These are phyloP conservation scores for Metschnikowia peoriensis DNA, from an alignment of 805 yeast species.

Conservation along the genomic window DNA sequence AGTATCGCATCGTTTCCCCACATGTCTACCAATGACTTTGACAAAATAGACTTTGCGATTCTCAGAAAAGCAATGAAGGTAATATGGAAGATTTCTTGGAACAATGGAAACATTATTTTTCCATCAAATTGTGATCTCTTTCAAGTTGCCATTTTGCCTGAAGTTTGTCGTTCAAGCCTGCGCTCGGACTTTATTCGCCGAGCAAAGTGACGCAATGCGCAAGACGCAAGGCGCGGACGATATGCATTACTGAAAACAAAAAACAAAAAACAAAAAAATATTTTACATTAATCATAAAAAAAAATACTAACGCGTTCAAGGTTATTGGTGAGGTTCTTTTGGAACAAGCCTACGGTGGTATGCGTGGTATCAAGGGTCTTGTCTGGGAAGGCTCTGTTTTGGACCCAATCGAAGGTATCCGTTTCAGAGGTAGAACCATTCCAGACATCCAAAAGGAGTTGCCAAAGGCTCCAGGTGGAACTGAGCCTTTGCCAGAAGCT, in stretches of 20 bases:
- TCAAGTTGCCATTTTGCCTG: not conserved
- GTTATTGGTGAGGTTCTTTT: constrained; percentile 43
- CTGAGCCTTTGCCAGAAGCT: constrained; percentile 70
- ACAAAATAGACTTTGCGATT: not conserved
- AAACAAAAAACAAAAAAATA: not conserved
- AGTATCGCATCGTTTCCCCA: not conserved
- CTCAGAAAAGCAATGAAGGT: not conserved
- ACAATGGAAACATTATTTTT: not conserved
- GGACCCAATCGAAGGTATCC: constrained; percentile 74
- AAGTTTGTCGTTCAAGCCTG: not conserved
- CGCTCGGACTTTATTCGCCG: constrained; percentile 12
- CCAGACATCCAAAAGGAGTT: constrained; percentile 65
- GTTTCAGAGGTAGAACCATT: constrained; percentile 75
- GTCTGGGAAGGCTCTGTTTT: constrained; percentile 80
- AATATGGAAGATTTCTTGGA: not conserved
- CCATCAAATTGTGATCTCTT: not conserved
- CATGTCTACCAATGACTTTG: not conserved
- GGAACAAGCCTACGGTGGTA: constrained; percentile 58
- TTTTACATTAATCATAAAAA: not conserved
- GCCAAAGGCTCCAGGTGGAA: constrained; percentile 58
- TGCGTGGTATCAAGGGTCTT: constrained; percentile 74
- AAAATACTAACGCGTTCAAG: constrained; percentile 22
- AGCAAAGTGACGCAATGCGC: constrained; percentile 4
- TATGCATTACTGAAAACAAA: not conserved
- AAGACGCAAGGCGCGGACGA: not conserved